Percentiles rank a stretch among this genome's conserved stretches.
Conservation (phyloP, 768 basidiomycete species). For the Boletellus emodensis region DNA sequence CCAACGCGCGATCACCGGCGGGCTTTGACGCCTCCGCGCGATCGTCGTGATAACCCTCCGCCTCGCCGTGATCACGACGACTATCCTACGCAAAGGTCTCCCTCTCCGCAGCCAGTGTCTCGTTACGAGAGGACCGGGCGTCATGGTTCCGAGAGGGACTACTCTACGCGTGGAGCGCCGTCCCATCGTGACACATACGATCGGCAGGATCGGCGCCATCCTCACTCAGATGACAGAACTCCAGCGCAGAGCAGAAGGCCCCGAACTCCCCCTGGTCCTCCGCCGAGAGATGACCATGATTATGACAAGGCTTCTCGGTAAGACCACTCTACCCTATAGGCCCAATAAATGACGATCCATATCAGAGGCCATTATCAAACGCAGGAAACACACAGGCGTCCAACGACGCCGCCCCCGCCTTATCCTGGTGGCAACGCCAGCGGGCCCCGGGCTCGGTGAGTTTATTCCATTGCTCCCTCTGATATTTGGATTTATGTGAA, state of each 20-base stretch:
- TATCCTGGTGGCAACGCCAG: slow-evolving; percentile 43
- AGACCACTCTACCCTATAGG: slow-evolving; percentile 7
- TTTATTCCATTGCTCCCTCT: not conserved
- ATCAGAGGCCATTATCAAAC: slow-evolving; percentile 16
- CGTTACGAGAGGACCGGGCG: slow-evolving; percentile 48
- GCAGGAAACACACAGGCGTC: slow-evolving; percentile 44
- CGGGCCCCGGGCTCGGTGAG: slow-evolving; percentile 41
- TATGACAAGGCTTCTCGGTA: slow-evolving; percentile 62
- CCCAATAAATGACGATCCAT: not conserved
- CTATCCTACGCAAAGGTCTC: slow-evolving; percentile 52
- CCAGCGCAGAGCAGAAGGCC: slow-evolving; percentile 48
- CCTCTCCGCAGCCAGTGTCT: slow-evolving; percentile 42
- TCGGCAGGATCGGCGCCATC: slow-evolving; percentile 51
- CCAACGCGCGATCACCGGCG: slow-evolving; percentile 56
- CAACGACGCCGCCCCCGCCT: slow-evolving; percentile 50
- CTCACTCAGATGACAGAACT: slow-evolving; percentile 43
- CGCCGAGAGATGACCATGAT: slow-evolving; percentile 60
- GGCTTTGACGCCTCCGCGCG: slow-evolving; percentile 59
- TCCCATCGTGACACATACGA: slow-evolving; percentile 53
- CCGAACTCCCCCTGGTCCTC: slow-evolving; percentile 52
- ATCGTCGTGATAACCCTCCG: slow-evolving; percentile 60
- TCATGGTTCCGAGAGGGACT: slow-evolving; percentile 37
- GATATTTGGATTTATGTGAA: not conserved
- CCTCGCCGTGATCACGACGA: slow-evolving; percentile 67
- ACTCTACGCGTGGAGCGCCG: slow-evolving; percentile 41